Conservation (phyloP, 2,329 filamentous ascomycete genomes). For the Fusarium illudens region DNA sequence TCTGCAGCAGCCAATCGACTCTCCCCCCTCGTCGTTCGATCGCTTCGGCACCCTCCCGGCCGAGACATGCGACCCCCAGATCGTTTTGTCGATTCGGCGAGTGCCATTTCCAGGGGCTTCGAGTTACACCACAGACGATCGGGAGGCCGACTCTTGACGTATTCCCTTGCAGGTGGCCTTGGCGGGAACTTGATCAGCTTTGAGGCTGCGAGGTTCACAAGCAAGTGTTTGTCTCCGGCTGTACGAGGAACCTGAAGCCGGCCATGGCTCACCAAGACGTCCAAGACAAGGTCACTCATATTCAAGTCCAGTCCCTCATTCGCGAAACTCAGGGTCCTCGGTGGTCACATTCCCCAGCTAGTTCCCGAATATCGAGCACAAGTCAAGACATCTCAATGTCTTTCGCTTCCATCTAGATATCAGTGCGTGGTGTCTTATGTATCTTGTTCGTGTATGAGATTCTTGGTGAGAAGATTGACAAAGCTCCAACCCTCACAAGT, state of each 20-base stretch:
- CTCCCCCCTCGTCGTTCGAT: constrained; percentile 1
- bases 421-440: constrained; percentile 18
- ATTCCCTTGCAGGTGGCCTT: not conserved
- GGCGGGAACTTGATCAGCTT: constrained; percentile 6
- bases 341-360: not conserved
- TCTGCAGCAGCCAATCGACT: constrained; percentile 35
- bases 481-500: not conserved
- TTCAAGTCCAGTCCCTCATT: not conserved
- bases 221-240: constrained; percentile 19
- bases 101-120: constrained; percentile 5
- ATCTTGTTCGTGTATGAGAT: not conserved
- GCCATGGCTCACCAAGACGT: not conserved
- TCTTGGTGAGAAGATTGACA: not conserved
- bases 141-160: constrained; percentile 9
- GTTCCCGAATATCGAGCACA: constrained; percentile 16
- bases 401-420: constrained; percentile 29
- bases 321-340: not conserved
- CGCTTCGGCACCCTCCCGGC: constrained; percentile 34
- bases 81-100: constrained; percentile 9
- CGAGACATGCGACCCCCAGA: constrained; percentile 35
- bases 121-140: constrained; percentile 18
- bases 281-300: not conserved
- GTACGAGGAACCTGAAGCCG: not conserved
- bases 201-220: constrained; percentile 4
- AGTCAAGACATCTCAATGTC: constrained; percentile 29